Conservation (phyloP, 192 early-diverging fungal species). For the Irineochytrium annulatum region DNA sequence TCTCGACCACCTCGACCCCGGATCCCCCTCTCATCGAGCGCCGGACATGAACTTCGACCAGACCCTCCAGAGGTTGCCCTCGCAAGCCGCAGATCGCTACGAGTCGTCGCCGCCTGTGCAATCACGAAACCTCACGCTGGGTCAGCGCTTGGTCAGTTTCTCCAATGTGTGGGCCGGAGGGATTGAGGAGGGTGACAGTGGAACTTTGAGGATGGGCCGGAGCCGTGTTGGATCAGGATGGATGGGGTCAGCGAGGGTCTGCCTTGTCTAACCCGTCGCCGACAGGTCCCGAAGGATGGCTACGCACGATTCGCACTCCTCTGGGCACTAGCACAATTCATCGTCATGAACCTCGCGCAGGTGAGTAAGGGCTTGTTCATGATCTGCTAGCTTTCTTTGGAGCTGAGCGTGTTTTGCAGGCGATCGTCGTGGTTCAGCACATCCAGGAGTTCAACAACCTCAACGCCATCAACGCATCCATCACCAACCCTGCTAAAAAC, state of each 20-base stretch:
- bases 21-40: too few species aligned
- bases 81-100: background rate
- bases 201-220: too few species aligned
- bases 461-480: background rate
- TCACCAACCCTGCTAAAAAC: too few species aligned
- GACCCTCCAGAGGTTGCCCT: constrained; percentile 18
- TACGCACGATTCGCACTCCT: constrained; percentile 34
- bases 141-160: background rate
- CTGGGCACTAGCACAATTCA: constrained; percentile 29
- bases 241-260: too few species aligned
- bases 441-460: constrained; percentile 6
- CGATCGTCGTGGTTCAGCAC: constrained; percentile 13
- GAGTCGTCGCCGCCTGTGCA: background rate
- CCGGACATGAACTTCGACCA: constrained; percentile 30
- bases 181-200: too few species aligned
- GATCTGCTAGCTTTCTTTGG: too few species aligned
- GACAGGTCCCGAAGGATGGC: constrained; percentile 32
- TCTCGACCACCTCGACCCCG: too few species aligned
- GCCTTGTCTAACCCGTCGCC: too few species aligned
- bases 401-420: constrained; percentile 17
- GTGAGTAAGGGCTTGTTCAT: too few species aligned
- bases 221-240: too few species aligned
- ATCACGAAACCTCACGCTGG: constrained; percentile 3
- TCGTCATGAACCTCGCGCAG: constrained; percentile 26
- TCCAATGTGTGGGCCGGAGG: too few species aligned